Evolutionary conservation across 176 grass and related monocot genomes (phyloP).

Genomic region (Juncus inflexus): DNA sequence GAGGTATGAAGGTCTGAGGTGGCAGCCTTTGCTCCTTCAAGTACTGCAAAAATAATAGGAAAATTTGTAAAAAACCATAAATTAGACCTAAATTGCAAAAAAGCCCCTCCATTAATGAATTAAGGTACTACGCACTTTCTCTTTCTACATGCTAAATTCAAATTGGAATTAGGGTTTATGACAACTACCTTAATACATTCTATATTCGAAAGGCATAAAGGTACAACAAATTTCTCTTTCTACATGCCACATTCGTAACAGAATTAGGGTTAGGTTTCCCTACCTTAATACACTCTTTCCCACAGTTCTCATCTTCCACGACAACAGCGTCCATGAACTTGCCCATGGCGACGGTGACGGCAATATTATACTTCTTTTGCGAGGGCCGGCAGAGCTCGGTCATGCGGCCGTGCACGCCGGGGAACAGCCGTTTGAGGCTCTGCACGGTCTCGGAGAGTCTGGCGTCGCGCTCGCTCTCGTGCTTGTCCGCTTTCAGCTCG

Average conservation of each 20-base stretch:
- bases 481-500: conserved; percentile 94
- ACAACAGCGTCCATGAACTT: conserved; percentile 98
- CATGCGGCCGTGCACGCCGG: conserved; percentile 98
- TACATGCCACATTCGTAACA: too few species aligned
- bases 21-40: conserved; percentile 97
- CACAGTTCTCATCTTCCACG: conserved; percentile 93
- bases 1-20: conserved; percentile 96
- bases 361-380: conserved; percentile 97
- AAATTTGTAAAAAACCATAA: too few species aligned
- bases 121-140: too few species aligned
- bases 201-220: too few species aligned
- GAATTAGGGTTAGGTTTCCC: background rate
- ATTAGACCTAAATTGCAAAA: too few species aligned
- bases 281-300: conserved; percentile 99
- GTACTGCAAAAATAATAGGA: conserved; percentile 37
- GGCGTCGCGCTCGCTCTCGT: conserved; percentile 87
- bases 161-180: too few species aligned
- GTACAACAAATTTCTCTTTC: too few species aligned
- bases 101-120: too few species aligned
- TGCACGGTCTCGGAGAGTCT: conserved; percentile 79
- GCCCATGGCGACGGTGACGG: conserved; percentile 98
- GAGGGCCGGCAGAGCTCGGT: conserved; percentile 92
- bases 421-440: conserved; percentile 79
- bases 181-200: too few species aligned
- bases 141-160: too few species aligned